A percentile compares a stretch with the other conserved stretches of the same genome.
Evolutionary conservation across 805 yeast genomes (phyloP).

Genomic region (Kodamaea kakaduensis): DNA sequence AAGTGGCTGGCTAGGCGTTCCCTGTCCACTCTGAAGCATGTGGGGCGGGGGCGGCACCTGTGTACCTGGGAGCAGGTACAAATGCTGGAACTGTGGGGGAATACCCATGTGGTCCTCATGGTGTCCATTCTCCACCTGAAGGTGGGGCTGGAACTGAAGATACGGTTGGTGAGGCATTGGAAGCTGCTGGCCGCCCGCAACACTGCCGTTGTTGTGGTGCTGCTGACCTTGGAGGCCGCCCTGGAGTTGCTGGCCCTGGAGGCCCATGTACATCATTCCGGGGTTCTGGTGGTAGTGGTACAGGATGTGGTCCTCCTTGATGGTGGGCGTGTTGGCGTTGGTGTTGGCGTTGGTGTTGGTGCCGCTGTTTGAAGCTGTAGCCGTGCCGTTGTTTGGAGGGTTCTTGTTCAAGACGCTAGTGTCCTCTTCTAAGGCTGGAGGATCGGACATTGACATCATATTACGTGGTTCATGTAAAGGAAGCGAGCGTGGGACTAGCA

Average conservation of each 20-base stretch:
- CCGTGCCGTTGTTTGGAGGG: slow-evolving; percentile 8
- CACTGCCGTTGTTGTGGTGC: slow-evolving; percentile 9
- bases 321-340: slow-evolving; percentile 10
- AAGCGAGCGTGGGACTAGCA: slow-evolving; percentile 3
- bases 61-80: slow-evolving; percentile 9
- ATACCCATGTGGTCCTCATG: slow-evolving; percentile 8
- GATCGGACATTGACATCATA: slow-evolving; percentile 11
- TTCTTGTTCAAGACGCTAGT: slow-evolving; percentile 6
- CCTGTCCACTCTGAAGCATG: slow-evolving; percentile 2
- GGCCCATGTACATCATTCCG: slow-evolving; percentile 9
- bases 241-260: slow-evolving; percentile 10
- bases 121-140: slow-evolving; percentile 8
- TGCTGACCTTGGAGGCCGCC: slow-evolving; percentile 8
- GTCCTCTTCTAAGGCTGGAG: slow-evolving; percentile 10
- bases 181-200: slow-evolving; percentile 3
- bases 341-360: slow-evolving; percentile 12
- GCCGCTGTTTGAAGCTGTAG: slow-evolving; percentile 12
- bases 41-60: slow-evolving; percentile 7
- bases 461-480: slow-evolving; percentile 5
- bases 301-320: slow-evolving; percentile 12
- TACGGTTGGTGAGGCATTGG: slow-evolving; percentile 11
- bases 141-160: slow-evolving; percentile 11
- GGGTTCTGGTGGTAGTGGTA: slow-evolving; percentile 10
- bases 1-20: slow-evolving; percentile 3
- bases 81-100: slow-evolving; percentile 11